These are phyloP conservation scores for Hericium coralloides DNA, from an alignment of 768 basidiomycete genomes.

Conservation along the genomic window DNA sequence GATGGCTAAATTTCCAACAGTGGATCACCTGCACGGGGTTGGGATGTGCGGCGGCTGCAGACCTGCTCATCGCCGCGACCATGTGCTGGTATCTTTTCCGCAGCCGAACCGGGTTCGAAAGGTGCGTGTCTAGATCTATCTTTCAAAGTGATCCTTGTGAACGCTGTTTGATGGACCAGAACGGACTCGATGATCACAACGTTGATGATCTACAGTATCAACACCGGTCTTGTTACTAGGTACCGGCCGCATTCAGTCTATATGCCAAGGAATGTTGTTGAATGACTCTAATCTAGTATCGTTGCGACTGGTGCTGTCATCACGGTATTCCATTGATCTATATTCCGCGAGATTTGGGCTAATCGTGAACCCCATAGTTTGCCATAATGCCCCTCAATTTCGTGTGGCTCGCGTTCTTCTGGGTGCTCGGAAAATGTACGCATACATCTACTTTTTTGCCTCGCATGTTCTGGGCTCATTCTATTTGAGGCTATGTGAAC, in stretches of 20 bases:
- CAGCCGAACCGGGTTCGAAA: slow-evolving; percentile 36
- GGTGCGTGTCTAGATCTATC: slow-evolving; percentile 19
- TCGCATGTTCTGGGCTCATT: background rate
- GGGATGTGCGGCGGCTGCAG: slow-evolving; percentile 39
- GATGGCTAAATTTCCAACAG: slow-evolving; percentile 14
- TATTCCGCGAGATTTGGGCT: background rate
- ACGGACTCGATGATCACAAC: slow-evolving; percentile 19
- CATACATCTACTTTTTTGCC: background rate
- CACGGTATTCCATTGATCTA: slow-evolving; percentile 1
- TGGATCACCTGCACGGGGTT: slow-evolving; percentile 41
- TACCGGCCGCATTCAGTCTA: background rate
- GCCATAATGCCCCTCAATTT: slow-evolving; percentile 34
- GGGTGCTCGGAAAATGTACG: slow-evolving; percentile 43
- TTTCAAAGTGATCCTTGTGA: background rate
- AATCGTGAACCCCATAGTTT: slow-evolving; percentile 4
- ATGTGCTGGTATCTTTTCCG: slow-evolving; percentile 41
- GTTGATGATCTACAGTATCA: slow-evolving; percentile 19
- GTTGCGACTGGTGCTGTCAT: slow-evolving; percentile 12
- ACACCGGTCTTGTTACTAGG: slow-evolving; percentile 19
- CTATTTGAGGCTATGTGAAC: slow-evolving; percentile 38
- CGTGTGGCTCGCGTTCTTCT: slow-evolving; percentile 42
- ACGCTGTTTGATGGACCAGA: slow-evolving; percentile 5
- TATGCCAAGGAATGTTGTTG: background rate
- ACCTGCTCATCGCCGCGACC: slow-evolving; percentile 38
- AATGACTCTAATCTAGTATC: slow-evolving; percentile 4